Base-by-base conservation (phyloP, 441 rosid genomes). In the Daphne laureola region DNA sequence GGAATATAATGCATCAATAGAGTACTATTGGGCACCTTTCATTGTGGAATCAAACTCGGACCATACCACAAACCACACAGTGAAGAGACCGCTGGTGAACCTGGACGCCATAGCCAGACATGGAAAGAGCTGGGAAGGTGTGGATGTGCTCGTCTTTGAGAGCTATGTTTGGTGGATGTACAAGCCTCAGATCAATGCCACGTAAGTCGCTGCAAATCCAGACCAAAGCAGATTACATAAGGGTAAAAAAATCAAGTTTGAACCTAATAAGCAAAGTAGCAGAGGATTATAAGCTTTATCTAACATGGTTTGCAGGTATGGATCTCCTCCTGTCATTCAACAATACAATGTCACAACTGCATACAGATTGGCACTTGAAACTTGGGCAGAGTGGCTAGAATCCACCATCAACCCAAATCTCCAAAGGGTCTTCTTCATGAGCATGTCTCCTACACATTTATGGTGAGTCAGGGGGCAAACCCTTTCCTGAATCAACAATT, bases 161-260 rank as follows among this genome's bases (percentile, higher is more conserved):
- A 86, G 96, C 75, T 89, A 92, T 18, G 83, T 86, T 0, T 92
- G 96, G 98, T 92, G 98, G 98, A 86, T 88, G 96, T 63, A 84
- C 77, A 78, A 71, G 47, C 96, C 97, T 43, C 59, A 61, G 42
- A 84, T 92, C 67, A 92, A 92, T 56, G 98, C 88, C 5, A 82
- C 94, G 94, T 86, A 72, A 73, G 87, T 54, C 38, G 11, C 38
- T 31, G 4, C 38, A 31, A 31, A 31, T 6, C 38, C 8, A 31
- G 11, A 31, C 38, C 38, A 7, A 31, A 31, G 11, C 38, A 31
- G 11, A 31, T 31, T 31, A 31, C 38, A 31, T 7, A 9, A 31
- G 38, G 8, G 11, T 31, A 8, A 2, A 5, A 5, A 2, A 31
- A 5, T 31, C 38, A 7, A 31, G 38, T 31, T 31, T 9, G 11